phyloP scores from a whole-genome alignment of 23 red algal genomes.

The Gracilaria vermiculophylla region DNA sequence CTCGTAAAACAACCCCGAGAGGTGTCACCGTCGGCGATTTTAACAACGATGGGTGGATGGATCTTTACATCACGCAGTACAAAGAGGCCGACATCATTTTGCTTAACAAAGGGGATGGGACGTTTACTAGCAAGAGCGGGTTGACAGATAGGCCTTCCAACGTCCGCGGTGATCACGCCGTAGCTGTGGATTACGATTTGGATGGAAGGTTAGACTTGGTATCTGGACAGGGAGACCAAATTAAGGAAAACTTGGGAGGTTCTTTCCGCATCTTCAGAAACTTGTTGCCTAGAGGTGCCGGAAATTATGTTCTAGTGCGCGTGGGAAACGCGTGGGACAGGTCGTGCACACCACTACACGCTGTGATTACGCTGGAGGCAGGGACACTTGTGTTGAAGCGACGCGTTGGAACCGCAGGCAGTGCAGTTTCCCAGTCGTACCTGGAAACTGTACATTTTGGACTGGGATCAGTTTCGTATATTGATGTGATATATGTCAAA shows the following conservation, averaged over 20 bases:
- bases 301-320: conserved; percentile 49
- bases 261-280: conserved; percentile 38
- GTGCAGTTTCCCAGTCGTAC: conserved; percentile 27
- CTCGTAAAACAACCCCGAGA: conserved; percentile 7
- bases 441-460: conserved; percentile 43
- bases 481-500: conserved; percentile 5
- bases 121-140: background rate
- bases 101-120: conserved; percentile 58
- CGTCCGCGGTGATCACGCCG: conserved; percentile 19
- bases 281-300: background rate
- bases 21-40: conserved; percentile 77
- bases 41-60: conserved; percentile 77
- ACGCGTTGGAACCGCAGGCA: conserved; percentile 48
- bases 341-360: conserved; percentile 29
- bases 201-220: conserved; percentile 48
- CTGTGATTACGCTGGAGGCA: conserved; percentile 26
- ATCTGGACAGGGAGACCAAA: conserved; percentile 25
- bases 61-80: conserved; percentile 47
- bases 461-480: background rate
- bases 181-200: conserved; percentile 52
- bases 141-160: background rate
- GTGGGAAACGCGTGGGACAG: conserved; percentile 37
- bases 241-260: conserved; percentile 11
- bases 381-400: conserved; percentile 20
- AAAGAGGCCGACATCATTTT: conserved; percentile 25